phyloP scores from a whole-genome alignment of 2,329 filamentous ascomycete genomes.

The Microdochium trichocladiopsis region DNA sequence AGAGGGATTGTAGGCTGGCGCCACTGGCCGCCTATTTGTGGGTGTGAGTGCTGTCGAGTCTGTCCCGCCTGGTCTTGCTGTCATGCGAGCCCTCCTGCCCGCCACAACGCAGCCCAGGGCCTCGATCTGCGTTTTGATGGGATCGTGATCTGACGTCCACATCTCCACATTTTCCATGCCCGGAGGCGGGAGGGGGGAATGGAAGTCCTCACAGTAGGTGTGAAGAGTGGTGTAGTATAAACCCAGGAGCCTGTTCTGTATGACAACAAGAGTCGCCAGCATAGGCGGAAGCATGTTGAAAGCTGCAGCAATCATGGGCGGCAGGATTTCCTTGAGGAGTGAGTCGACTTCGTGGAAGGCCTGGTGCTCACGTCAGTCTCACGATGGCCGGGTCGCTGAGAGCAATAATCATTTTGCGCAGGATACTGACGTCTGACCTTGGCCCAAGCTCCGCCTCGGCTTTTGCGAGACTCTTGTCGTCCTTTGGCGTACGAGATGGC shows the following conservation, averaged over 20 bases:
- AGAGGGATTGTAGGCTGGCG: neutral
- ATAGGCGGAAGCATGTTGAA: conserved; percentile 71
- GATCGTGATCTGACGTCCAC: conserved; percentile 58
- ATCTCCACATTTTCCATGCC: conserved; percentile 61
- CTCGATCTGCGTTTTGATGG: conserved; percentile 61
- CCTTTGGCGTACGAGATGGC: conserved; percentile 61
- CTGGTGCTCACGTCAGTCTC: conserved; percentile 24
- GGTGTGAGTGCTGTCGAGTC: conserved; percentile 2
- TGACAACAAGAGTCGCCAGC: conserved; percentile 61
- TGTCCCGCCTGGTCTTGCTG: conserved; percentile 29
- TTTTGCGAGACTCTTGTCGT: conserved; percentile 64
- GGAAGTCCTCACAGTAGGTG: conserved; percentile 61
- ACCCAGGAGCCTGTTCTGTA: conserved; percentile 71
- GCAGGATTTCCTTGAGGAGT: conserved; percentile 63
- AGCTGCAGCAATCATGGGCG: conserved; percentile 61
- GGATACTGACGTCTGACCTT: conserved; percentile 49
- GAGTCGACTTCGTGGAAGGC: conserved; percentile 72
- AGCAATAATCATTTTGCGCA: no score
- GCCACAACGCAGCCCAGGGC: conserved; percentile 54
- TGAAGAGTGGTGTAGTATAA: conserved; percentile 73
- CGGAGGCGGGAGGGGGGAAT: conserved; percentile 65
- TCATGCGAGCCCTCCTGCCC: conserved; percentile 54
- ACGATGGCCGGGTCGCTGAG: no score
- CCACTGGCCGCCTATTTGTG: neutral
- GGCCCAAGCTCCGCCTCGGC: conserved; percentile 62